phyloP scores from a whole-genome alignment of 2,329 filamentous ascomycete species.

The Monosporascus sp. region DNA sequence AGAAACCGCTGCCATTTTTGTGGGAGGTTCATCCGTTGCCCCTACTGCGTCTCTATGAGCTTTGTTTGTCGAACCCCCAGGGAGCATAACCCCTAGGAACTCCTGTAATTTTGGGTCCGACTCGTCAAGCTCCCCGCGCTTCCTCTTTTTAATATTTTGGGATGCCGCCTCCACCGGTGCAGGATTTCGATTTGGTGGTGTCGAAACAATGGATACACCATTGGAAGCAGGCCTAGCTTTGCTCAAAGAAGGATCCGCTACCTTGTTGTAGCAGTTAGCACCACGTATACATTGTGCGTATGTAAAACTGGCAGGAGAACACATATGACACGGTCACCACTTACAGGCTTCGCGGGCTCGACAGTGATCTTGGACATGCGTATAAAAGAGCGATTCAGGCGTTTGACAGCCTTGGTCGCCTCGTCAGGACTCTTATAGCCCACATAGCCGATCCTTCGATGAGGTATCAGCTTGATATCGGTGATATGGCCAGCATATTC shows the following conservation, averaged over 20 bases:
- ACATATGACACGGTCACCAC: conserved; percentile 13
- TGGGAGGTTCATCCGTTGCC: conserved; percentile 31
- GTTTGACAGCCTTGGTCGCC: conserved; percentile 78
- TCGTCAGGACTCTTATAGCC: conserved; percentile 82
- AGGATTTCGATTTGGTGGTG: neutral
- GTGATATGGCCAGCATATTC: conserved; percentile 70
- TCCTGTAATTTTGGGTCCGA: conserved; percentile 79
- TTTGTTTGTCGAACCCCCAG: conserved; percentile 55
- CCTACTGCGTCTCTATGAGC: conserved; percentile 41
- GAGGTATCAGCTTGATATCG: conserved; percentile 85
- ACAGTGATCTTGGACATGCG: conserved; percentile 92
- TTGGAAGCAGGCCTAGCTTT: conserved; percentile 15
- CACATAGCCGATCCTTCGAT: conserved; percentile 90
- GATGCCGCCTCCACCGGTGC: conserved; percentile 31
- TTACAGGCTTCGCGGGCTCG: conserved; percentile 77
- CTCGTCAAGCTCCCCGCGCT: conserved; percentile 52
- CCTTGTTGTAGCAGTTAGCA: conserved; percentile 15
- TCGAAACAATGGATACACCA: neutral
- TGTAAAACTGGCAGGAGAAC: no score
- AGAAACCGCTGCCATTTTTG: conserved; percentile 34
- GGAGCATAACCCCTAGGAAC: conserved; percentile 77
- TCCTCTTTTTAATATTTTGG: conserved; percentile 56
- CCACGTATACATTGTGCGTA: neutral
- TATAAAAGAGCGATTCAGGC: conserved; percentile 93
- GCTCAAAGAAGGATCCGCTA: conserved; percentile 36